These are phyloP conservation scores for Kwoniella sp. DNA, from an alignment of 768 basidiomycete genomes.

Conservation along the genomic window DNA sequence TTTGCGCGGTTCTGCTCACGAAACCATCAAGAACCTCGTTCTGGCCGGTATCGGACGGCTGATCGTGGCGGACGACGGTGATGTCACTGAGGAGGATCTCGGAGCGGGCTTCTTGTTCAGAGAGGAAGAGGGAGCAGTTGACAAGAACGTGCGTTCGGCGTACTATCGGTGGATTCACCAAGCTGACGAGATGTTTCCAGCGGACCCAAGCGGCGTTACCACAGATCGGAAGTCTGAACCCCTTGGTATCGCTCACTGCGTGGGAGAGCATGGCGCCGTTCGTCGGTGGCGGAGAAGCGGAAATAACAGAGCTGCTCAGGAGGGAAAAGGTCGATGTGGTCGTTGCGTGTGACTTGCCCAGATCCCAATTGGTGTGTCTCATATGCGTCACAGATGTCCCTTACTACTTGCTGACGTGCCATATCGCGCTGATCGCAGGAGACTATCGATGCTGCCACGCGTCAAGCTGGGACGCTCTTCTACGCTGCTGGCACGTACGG, in stretches of 20 bases:
- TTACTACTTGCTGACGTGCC: not conserved
- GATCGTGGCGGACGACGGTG: conserved; percentile 71
- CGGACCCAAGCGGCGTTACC: conserved; percentile 77
- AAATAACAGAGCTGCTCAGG: conserved; percentile 41
- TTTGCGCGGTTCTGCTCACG: conserved; percentile 78
- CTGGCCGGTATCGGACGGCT: conserved; percentile 90
- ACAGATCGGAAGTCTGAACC: conserved; percentile 84
- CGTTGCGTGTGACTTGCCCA: conserved; percentile 75
- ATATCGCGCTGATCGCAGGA: conserved; percentile 55
- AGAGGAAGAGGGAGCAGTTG: conserved; percentile 73
- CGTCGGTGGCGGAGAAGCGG: conserved; percentile 50
- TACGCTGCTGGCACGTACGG: conserved; percentile 93
- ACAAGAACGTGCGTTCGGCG: conserved; percentile 63
- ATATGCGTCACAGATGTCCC: not conserved
- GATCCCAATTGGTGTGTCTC: conserved; percentile 61
- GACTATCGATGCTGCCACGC: conserved; percentile 71
- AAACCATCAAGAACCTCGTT: conserved; percentile 95
- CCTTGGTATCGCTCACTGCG: conserved; percentile 76
- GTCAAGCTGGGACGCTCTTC: conserved; percentile 69
- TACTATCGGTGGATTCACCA: not conserved
- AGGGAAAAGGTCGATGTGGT: conserved; percentile 62
- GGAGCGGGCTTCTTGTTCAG: conserved; percentile 90
- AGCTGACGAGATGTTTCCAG: conserved; percentile 52
- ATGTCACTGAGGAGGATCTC: conserved; percentile 77
- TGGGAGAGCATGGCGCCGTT: conserved; percentile 60